These are phyloP conservation scores for Hypsizygus ulmarius DNA, from an alignment of 1,284 basidiomycete species.

Conservation along the genomic window DNA sequence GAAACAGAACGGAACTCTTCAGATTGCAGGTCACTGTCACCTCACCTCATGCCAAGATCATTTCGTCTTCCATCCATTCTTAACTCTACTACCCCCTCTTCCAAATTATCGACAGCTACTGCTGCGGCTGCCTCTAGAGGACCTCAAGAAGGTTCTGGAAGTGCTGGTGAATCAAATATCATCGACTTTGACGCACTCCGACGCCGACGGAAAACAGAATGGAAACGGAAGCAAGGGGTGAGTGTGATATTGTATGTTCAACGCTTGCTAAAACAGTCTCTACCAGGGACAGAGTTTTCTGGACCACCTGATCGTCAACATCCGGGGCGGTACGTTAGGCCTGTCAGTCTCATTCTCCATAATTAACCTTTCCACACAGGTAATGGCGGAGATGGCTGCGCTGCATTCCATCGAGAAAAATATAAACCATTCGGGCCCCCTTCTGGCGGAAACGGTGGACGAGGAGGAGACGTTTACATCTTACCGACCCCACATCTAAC, in stretches of 20 bases:
- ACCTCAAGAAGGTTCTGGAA: slow-evolving; percentile 2
- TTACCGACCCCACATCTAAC: slow-evolving; percentile 73
- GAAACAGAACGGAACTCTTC: background rate
- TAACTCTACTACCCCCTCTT: background rate
- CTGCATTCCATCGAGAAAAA: slow-evolving; percentile 81
- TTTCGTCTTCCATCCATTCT: slow-evolving; percentile 5
- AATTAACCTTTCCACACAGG: slow-evolving; percentile 68
- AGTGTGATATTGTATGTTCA: slow-evolving; percentile 27
- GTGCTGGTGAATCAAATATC: slow-evolving; percentile 2
- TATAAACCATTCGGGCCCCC: slow-evolving; percentile 79
- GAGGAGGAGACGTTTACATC: slow-evolving; percentile 85
- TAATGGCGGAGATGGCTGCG: slow-evolving; percentile 80
- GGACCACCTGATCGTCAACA: slow-evolving; percentile 74
- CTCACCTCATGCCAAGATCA: slow-evolving; percentile 8
- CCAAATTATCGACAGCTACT: background rate
- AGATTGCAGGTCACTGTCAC: background rate
- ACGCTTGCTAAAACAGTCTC: slow-evolving; percentile 5
- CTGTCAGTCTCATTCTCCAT: slow-evolving; percentile 19
- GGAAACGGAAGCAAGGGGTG: slow-evolving; percentile 73
- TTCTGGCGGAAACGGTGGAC: slow-evolving; percentile 87
- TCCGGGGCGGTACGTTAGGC: slow-evolving; percentile 65
- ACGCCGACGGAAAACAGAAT: slow-evolving; percentile 59
- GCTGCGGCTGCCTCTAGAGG: background rate
- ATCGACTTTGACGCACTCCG: slow-evolving; percentile 20
- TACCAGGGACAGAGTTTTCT: slow-evolving; percentile 75